phyloP scores from a whole-genome alignment of 169 alveolate genomes.

The Plasmodium billcollinsi region DNA sequence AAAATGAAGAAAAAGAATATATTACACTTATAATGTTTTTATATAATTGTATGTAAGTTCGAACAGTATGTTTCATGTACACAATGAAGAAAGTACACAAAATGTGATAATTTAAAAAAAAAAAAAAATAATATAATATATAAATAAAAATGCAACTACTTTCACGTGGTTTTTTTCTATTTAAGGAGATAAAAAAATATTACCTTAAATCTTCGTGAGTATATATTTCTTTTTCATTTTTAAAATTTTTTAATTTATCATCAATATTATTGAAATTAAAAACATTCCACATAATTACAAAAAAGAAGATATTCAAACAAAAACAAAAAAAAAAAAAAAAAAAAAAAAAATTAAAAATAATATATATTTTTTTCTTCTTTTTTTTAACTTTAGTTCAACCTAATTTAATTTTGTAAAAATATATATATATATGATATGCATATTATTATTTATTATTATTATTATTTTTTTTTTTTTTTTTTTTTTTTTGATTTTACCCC shows the following conservation, averaged over 20 bases:
- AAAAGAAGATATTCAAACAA: not conserved
- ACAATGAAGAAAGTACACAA: too few relatives aligned
- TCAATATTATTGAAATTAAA: slow-evolving; percentile 56
- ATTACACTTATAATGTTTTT: too few relatives aligned
- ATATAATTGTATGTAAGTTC: too few relatives aligned
- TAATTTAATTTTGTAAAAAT: not conserved
- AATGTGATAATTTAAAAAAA: not conserved
- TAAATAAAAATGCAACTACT: not conserved
- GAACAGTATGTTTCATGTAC: too few relatives aligned
- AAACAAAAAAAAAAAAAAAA: slow-evolving; percentile 6
- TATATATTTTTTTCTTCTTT: not conserved
- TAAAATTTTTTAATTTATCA: slow-evolving; percentile 44
- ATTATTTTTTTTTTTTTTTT: too few relatives aligned
- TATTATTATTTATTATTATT: too few relatives aligned
- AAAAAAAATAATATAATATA: not conserved
- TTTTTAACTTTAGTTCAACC: not conserved
- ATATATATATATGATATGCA: too few relatives aligned
- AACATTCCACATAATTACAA: slow-evolving; percentile 66
- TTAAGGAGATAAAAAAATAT: not conserved
- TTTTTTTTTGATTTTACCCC: too few relatives aligned
- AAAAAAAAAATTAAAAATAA: not conserved
- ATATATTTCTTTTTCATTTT: slow-evolving; percentile 67
- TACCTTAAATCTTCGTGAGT: slow-evolving; percentile 73
- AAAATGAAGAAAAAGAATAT: too few relatives aligned
- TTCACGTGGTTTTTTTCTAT: not conserved